These are phyloP conservation scores for Arabidopsis suecica DNA, from an alignment of 345 rosid genomes.

Conservation along the genomic window DNA sequence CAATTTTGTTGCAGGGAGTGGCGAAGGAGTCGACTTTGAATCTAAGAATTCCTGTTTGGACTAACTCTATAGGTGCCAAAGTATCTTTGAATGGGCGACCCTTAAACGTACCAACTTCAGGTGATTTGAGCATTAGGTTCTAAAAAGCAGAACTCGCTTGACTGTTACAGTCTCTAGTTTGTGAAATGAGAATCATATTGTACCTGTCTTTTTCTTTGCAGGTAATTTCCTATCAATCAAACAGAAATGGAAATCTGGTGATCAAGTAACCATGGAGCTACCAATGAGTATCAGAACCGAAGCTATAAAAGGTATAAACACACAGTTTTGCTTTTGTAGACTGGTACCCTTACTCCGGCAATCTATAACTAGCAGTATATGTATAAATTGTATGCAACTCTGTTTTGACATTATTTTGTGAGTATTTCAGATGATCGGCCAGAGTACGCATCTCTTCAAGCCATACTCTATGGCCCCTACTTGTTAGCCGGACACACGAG, in stretches of 20 bases:
- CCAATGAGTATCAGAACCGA: constrained; percentile 69
- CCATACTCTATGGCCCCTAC: constrained; percentile 90
- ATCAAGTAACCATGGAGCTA: constrained; percentile 63
- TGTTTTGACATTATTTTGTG: constrained; percentile 20
- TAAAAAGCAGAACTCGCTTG: background rate
- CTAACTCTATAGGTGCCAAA: constrained; percentile 59
- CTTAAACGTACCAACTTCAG: constrained; percentile 64
- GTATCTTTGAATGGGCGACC: constrained; percentile 63
- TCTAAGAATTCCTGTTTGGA: constrained; percentile 80
- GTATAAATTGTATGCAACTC: constrained; percentile 13
- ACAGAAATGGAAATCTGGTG: constrained; percentile 60
- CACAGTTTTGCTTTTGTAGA: background rate
- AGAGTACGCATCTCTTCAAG: constrained; percentile 69
- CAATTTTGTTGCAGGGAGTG: constrained; percentile 49
- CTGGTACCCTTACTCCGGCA: background rate
- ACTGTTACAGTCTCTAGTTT: constrained; percentile 8
- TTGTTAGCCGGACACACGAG: constrained; percentile 72
- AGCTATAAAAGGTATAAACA: constrained; percentile 65
- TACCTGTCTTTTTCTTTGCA: constrained; percentile 35
- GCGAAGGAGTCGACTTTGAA: constrained; percentile 64
- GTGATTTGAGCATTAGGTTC: constrained; percentile 43
- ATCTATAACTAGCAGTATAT: no score
- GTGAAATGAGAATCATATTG: constrained; percentile 18
- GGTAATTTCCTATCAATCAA: constrained; percentile 66
- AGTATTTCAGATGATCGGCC: constrained; percentile 71